Evolutionary conservation across 2,329 filamentous ascomycete species (phyloP), one percentile per base, ranked within the genome.

Genomic region (Dactylella cylindrospora): DNA sequence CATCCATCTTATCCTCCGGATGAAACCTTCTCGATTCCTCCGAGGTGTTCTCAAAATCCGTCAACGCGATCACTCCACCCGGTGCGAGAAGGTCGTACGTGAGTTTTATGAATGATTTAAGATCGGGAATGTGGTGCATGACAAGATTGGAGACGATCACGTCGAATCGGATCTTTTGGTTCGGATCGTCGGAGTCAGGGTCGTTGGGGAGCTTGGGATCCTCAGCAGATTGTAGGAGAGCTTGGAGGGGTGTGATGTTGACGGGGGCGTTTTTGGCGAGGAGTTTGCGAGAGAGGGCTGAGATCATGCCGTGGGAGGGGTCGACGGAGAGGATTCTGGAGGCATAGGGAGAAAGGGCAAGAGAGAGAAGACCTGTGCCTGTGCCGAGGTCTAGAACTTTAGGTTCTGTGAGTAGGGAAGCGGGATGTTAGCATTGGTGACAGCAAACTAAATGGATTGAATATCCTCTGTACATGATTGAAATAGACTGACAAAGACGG

Each of bases 21-120:
- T 83, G 80, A 66, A 82, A 82, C 40, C 70, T 70, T 25, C 75
- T 71, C 1, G 79, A 77, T 35, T 76, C 76, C 0, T 75, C 75
- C 0, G 80, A 80, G 68, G 77, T 78, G 64, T 82, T 76, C 67
- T 82, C 79, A 67, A 78, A 83, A 66, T 82, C 80, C 1, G 79
- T 82, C 65, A 82, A 69, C 1, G 77, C 77, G 0, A 81, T 72
- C 45, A 70, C 66, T 0, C 79, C 80, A 0, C 78, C 78, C 0
- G 72, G 69, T 49, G 72, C 74, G 35, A 82, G 70, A 31, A 76
- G 77, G 4, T 73, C 76, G 20, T 74, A 69, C 68, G 81, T 74
- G 1, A 76, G 78, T 3, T 44, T 57, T 17, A 82, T 70, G 1
- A 80, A 71, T 0, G 68, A 55, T 1, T 68, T 61, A 5, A 81